phyloP scores from a whole-genome alignment of 805 yeast species.

The Candida rishiriensis region DNA sequence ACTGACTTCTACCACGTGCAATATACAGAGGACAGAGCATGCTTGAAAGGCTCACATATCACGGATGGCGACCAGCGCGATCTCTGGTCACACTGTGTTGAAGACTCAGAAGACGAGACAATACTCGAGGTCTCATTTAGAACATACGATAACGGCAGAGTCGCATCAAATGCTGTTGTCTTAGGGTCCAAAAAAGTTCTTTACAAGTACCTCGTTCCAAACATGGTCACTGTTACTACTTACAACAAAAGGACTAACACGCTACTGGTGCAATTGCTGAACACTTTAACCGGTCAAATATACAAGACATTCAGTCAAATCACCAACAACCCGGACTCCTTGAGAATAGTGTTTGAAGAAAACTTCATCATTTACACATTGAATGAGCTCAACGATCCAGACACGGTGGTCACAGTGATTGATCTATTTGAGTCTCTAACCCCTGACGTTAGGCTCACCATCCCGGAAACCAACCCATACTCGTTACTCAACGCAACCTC shows the following conservation, averaged over 20 bases:
- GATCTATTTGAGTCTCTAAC: conserved; percentile 71
- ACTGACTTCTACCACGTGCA: conserved; percentile 13
- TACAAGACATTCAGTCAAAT: conserved; percentile 35
- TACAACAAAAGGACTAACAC: conserved; percentile 21
- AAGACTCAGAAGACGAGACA: conserved; percentile 24
- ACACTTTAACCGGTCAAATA: conserved; percentile 64
- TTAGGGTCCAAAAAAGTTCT: conserved; percentile 67
- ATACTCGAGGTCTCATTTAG: conserved; percentile 38
- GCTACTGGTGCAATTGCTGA: conserved; percentile 53
- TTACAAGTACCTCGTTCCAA: conserved; percentile 80
- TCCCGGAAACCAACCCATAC: background rate
- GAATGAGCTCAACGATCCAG: conserved; percentile 42
- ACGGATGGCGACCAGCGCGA: background rate
- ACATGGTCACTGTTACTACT: conserved; percentile 50
- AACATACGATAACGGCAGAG: conserved; percentile 33
- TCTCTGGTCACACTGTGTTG: conserved; percentile 18
- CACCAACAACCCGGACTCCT: conserved; percentile 23
- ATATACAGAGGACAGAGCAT: background rate
- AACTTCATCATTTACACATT: conserved; percentile 77
- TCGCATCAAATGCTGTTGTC: conserved; percentile 63
- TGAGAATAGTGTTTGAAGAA: conserved; percentile 67
- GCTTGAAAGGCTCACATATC: conserved; percentile 14
- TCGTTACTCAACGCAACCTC: conserved; percentile 16
- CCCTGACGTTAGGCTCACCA: conserved; percentile 42
- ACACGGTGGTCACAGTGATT: conserved; percentile 59